A percentile compares a stretch with the other conserved stretches of the same genome.
These are phyloP conservation scores for Populus ilicifolia DNA, from an alignment of 345 rosid genomes.

Conservation along the genomic window DNA sequence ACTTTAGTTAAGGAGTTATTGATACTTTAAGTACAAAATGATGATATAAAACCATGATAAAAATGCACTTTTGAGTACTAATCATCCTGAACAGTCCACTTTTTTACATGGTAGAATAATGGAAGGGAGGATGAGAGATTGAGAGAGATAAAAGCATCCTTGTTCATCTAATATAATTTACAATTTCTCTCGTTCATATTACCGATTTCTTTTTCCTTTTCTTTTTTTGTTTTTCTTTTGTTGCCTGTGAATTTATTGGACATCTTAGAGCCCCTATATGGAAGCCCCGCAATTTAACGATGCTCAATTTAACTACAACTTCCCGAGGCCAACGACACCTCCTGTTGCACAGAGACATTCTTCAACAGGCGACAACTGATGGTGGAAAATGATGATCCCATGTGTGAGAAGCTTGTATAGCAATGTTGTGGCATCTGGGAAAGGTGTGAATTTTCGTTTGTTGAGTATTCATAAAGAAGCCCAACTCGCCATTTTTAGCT, in stretches of 20 bases:
- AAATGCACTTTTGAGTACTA: too few species aligned
- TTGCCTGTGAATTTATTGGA: neutral
- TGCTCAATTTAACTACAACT: slow-evolving; percentile 27
- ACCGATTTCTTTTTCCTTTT: neutral
- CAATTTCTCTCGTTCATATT: neutral
- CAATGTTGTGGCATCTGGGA: neutral
- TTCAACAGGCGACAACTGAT: slow-evolving; percentile 35
- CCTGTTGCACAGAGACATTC: slow-evolving; percentile 66
- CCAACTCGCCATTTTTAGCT: neutral
- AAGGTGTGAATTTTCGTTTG: slow-evolving; percentile 7
- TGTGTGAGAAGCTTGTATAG: slow-evolving; percentile 11
- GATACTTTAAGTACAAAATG: too few species aligned
- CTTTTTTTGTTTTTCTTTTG: neutral
- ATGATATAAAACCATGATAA: too few species aligned
- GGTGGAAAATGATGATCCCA: slow-evolving; percentile 12
- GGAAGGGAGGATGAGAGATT: neutral
- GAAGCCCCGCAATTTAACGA: slow-evolving; percentile 59
- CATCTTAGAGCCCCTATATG: slow-evolving; percentile 61
- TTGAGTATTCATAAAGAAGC: slow-evolving; percentile 9
- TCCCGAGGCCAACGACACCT: slow-evolving; percentile 70
- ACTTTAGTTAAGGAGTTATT: too few species aligned
- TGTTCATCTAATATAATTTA: neutral
- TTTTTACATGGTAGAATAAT: neutral
- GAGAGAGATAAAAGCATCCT: neutral
- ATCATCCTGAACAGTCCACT: neutral